phyloP scores from a whole-genome alignment of 208 protist genomes.

The Trypanosoma lewisi region DNA sequence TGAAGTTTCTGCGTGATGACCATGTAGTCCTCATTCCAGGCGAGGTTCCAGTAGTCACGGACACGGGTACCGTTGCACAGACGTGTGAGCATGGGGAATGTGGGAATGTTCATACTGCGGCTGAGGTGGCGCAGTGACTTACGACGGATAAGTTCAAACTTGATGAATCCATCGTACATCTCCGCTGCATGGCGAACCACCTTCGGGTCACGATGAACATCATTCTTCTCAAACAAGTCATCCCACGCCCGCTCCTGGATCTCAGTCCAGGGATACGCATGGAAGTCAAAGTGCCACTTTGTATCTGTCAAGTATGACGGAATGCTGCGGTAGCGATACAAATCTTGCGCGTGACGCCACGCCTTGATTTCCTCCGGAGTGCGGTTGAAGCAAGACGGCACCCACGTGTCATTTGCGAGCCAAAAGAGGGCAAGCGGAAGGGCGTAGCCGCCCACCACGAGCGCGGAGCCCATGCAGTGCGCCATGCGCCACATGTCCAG shows the following conservation, averaged over 20 bases:
- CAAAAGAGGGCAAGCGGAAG: slow-evolving; percentile 75
- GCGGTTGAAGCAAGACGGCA: slow-evolving; percentile 62
- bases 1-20: slow-evolving; percentile 87
- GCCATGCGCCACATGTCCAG: slow-evolving; percentile 82
- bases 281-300: slow-evolving; percentile 90
- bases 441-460: slow-evolving; percentile 81
- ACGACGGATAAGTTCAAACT: slow-evolving; percentile 75
- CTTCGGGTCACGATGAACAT: slow-evolving; percentile 85
- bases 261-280: slow-evolving; percentile 73
- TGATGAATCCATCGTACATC: slow-evolving; percentile 90
- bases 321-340: slow-evolving; percentile 89
- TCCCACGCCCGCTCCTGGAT: slow-evolving; percentile 87
- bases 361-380: slow-evolving; percentile 69
- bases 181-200: slow-evolving; percentile 75
- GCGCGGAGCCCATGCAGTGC: slow-evolving; percentile 44
- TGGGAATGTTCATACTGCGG: slow-evolving; percentile 87
- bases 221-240: slow-evolving; percentile 92
- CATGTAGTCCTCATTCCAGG: slow-evolving; percentile 92
- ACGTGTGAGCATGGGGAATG: slow-evolving; percentile 84
- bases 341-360: slow-evolving; percentile 84
- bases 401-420: slow-evolving; percentile 87
- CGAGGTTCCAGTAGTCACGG: slow-evolving; percentile 90
- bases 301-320: slow-evolving; percentile 86
- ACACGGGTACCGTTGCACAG: slow-evolving; percentile 81
- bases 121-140: slow-evolving; percentile 88